Conservation (phyloP, 2,329 filamentous ascomycete species). For the Penicillium digitatum region DNA sequence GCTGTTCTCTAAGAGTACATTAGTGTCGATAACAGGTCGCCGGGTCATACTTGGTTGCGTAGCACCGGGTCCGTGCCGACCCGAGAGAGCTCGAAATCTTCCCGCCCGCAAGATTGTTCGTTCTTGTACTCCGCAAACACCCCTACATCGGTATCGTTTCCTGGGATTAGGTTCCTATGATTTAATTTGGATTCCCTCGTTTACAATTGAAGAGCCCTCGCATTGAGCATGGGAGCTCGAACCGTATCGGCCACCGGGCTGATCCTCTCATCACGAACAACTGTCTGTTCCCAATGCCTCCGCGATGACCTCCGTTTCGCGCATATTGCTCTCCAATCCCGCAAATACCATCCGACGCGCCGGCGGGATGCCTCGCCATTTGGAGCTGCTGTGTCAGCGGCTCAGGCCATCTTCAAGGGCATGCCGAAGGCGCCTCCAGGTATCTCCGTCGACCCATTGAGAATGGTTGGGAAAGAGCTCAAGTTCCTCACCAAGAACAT, state of each 20-base stretch:
- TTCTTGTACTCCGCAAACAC: conserved; percentile 7
- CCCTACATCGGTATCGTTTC: neutral
- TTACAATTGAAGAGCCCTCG: conserved; percentile 7
- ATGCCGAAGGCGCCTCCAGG: conserved; percentile 44
- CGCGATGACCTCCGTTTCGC: conserved; percentile 32
- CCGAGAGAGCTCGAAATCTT: conserved; percentile 30
- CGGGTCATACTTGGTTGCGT: neutral
- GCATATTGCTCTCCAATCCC: conserved; percentile 26
- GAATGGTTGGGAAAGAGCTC: conserved; percentile 92
- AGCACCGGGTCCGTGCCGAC: conserved; percentile 24
- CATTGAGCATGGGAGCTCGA: conserved; percentile 39
- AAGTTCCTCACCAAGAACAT: conserved; percentile 94
- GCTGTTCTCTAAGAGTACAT: neutral
- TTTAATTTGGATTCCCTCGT: neutral
- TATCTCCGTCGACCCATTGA: conserved; percentile 79
- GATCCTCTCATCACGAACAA: conserved; percentile 32
- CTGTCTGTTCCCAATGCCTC: conserved; percentile 43
- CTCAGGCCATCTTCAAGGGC: conserved; percentile 48
- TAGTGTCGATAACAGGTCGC: neutral
- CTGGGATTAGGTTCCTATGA: conserved; percentile 9
- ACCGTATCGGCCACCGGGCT: conserved; percentile 37
- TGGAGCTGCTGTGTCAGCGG: conserved; percentile 49
- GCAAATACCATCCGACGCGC: conserved; percentile 40
- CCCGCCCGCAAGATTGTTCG: conserved; percentile 18
- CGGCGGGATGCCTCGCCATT: conserved; percentile 42